Percentiles rank a stretch among this genome's conserved stretches.
Conservation (phyloP, 2,329 filamentous ascomycete genomes). For the Didymellaceae sp. region DNA sequence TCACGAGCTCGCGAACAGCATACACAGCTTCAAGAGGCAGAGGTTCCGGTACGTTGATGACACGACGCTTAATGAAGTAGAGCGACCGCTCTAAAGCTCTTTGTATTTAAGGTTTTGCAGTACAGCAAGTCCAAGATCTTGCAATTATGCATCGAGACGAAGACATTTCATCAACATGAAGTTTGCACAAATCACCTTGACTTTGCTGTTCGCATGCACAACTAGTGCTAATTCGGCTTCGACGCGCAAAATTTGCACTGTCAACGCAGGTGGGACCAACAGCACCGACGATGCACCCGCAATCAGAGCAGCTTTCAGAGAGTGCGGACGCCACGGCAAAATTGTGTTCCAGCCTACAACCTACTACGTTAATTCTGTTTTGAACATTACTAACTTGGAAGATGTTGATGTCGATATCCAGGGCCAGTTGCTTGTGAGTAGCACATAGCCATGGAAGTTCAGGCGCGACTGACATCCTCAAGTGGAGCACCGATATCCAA, state of each 20-base stretch:
- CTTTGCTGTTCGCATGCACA: conserved; percentile 3
- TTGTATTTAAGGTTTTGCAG: no score
- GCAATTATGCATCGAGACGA: no score
- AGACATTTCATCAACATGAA: conserved; percentile 7
- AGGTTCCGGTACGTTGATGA: conserved; percentile 2
- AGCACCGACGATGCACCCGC: conserved; percentile 35
- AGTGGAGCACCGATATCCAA: conserved; percentile 35
- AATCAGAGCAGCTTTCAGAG: conserved; percentile 33
- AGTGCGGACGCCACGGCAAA: conserved; percentile 29
- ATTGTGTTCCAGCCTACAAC: conserved; percentile 31
- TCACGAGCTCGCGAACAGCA: background rate
- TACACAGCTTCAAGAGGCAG: background rate
- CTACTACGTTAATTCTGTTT: conserved; percentile 31
- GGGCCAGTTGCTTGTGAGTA: conserved; percentile 28
- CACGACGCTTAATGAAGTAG: background rate
- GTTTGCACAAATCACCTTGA: background rate
- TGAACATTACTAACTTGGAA: conserved; percentile 33
- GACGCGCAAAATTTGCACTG: conserved; percentile 21
- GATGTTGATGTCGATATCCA: conserved; percentile 37
- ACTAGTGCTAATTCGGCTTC: background rate
- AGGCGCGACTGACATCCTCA: background rate
- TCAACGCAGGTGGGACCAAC: conserved; percentile 26
- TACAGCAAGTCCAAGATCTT: no score
- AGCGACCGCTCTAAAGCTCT: background rate
- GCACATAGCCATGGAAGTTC: background rate